Evolutionary conservation across 75 land plant genomes (phyloP).

Genomic region (Isoetes taiwanensis): DNA sequence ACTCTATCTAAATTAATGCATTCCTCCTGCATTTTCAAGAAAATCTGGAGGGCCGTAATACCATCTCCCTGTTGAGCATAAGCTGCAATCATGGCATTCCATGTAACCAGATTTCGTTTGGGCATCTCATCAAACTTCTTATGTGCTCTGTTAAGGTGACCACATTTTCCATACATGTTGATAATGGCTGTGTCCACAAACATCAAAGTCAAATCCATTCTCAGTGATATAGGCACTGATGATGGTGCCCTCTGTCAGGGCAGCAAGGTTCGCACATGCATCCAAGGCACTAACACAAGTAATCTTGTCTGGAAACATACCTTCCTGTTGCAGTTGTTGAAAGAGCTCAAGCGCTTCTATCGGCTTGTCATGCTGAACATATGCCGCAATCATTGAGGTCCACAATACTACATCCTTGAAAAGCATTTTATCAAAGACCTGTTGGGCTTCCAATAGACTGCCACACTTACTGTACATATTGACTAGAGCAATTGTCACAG

Average conservation of each 20-base stretch:
- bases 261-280: slow-evolving; percentile 33
- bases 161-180: slow-evolving; percentile 52
- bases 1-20: background rate
- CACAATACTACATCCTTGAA: background rate
- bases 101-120: slow-evolving; percentile 33
- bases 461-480: background rate
- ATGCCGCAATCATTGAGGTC: background rate
- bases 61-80: slow-evolving; percentile 37
- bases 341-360: background rate
- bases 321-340: background rate
- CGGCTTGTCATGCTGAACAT: background rate
- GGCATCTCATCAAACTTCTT: slow-evolving; percentile 29
- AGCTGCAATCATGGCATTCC: slow-evolving; percentile 24
- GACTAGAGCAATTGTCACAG: background rate
- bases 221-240: slow-evolving; percentile 23
- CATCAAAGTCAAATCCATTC: slow-evolving; percentile 19
- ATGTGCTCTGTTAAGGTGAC: slow-evolving; percentile 42
- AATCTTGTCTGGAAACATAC: slow-evolving; percentile 19
- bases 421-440: background rate
- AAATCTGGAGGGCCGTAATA: slow-evolving; percentile 26
- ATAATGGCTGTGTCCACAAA: slow-evolving; percentile 24
- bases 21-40: slow-evolving; percentile 10
- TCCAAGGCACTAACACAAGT: slow-evolving; percentile 32
- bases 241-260: slow-evolving; percentile 31
- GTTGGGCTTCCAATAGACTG: background rate